Evolutionary conservation across 495 filamentous ascomycete genomes (phyloP), one percentile per base, ranked within the genome.

Genomic region (Talaromyces borbonicus): DNA sequence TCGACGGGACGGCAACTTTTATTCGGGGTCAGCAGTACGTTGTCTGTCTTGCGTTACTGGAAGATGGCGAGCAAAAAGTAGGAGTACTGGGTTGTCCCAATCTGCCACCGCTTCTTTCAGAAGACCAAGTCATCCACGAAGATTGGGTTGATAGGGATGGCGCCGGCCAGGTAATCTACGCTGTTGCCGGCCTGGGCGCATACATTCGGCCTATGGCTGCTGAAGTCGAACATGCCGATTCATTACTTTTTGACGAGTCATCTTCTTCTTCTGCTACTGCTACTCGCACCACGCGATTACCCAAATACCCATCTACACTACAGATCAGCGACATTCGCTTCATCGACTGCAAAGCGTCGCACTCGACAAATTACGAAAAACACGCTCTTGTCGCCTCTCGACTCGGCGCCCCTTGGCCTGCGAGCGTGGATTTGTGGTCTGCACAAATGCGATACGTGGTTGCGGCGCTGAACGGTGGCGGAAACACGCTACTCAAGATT

Each of bases 1-100:
- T 86, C 36, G 83, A 86, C 49, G 83, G 83, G 19, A 86, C 83
- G 0, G 74, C 73, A 29, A 80, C 78, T 2, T 86, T 80, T 44
- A 71, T 86, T 11, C 59, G 59, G 6, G 73, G 74, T 27, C 63
- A 80, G 52, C 79, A 83, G 50, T 86, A 84, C 47, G 80, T 77
- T 0, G 79, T 80, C 5, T 79, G 73, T 33, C 71, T 83, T 5
- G 69, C 75, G 0, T 59, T 85, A 9, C 56, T 79, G 0, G 60
- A 65, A 9, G 59, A 77, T 31, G 68, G 67, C 1, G 47, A 60
- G 16, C 56, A 79, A 39, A 69, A 71, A 46, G 53, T 78, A 8
- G 71, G 67, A 0, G 69, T 79, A 2, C 51, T 79, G 25, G 77
- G 74, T 5, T 79, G 75, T 59, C 78, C 78, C 43, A 79, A 80